These are phyloP conservation scores for Phytophthora europaea DNA, from an alignment of 352 stramenopile species.

Conservation along the genomic window DNA sequence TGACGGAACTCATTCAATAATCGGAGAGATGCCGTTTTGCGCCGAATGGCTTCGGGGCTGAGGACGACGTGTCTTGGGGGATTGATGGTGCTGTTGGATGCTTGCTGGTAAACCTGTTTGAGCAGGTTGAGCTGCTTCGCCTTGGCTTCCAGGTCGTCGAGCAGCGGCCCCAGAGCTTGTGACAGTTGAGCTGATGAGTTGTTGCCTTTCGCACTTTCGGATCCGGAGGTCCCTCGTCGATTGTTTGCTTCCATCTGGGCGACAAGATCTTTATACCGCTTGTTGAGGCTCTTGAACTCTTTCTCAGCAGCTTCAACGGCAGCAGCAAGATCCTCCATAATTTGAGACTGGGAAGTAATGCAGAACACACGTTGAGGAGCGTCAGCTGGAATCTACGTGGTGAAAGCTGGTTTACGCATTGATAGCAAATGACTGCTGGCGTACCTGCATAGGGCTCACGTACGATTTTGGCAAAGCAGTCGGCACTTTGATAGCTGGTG, in stretches of 20 bases:
- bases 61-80: slow-evolving; percentile 58
- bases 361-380: slow-evolving; percentile 1
- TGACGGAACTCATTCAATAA: slow-evolving; percentile 75
- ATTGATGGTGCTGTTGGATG: slow-evolving; percentile 69
- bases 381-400: slow-evolving; percentile 8
- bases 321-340: slow-evolving; percentile 64
- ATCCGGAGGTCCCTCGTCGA: slow-evolving; percentile 14
- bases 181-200: slow-evolving; percentile 48
- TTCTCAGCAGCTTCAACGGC: slow-evolving; percentile 51
- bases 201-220: slow-evolving; percentile 10
- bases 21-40: slow-evolving; percentile 74
- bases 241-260: slow-evolving; percentile 47
- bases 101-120: slow-evolving; percentile 70
- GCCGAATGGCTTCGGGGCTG: slow-evolving; percentile 63
- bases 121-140: slow-evolving; percentile 76
- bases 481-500: slow-evolving; percentile 55
- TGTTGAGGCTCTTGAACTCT: slow-evolving; percentile 63
- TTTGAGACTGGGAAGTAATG: slow-evolving; percentile 46
- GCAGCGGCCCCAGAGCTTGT: slow-evolving; percentile 49
- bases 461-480: slow-evolving; percentile 43
- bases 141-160: slow-evolving; percentile 75
- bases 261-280: slow-evolving; percentile 54
- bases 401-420: slow-evolving; percentile 4
- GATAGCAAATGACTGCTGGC: slow-evolving; percentile 16
- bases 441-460: slow-evolving; percentile 67